phyloP scores from a whole-genome alignment of 2,329 filamentous ascomycete species.

The Aspergillus latus region DNA sequence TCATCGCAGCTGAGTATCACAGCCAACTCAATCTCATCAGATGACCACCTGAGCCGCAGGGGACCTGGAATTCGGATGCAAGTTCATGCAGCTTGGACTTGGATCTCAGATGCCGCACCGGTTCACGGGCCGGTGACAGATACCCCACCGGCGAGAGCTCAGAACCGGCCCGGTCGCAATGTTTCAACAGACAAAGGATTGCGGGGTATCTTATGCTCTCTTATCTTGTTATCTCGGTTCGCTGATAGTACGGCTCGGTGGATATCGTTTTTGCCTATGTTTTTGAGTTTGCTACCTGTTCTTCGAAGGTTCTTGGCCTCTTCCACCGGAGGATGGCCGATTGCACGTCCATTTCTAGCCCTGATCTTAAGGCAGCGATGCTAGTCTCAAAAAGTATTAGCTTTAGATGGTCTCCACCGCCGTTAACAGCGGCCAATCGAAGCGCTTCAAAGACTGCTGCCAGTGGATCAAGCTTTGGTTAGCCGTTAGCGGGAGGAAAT shows the following conservation, averaged over 20 bases:
- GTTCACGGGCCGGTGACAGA: constrained; percentile 11
- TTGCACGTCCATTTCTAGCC: neutral
- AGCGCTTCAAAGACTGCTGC: too few species aligned
- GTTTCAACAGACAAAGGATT: too few species aligned
- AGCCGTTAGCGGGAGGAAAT: neutral
- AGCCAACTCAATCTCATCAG: neutral
- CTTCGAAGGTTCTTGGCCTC: neutral
- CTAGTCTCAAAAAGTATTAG: constrained; percentile 3
- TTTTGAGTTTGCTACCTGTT: neutral
- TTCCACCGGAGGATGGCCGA: neutral
- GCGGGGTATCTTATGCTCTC: neutral
- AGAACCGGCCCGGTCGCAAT: constrained; percentile 10
- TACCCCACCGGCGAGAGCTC: constrained; percentile 1
- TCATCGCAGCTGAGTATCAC: neutral
- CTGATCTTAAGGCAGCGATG: neutral
- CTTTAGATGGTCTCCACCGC: neutral
- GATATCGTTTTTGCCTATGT: neutral
- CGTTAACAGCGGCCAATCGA: neutral
- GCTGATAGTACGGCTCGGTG: neutral
- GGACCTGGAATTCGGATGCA: too few species aligned
- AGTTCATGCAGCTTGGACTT: neutral
- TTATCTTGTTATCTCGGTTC: neutral
- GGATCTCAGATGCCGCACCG: constrained; percentile 2
- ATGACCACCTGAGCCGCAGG: neutral
- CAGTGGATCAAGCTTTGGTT: constrained; percentile 12